These are phyloP conservation scores for Acanthamoeba royreba DNA, from an alignment of 208 protist genomes.

Conservation along the genomic window DNA sequence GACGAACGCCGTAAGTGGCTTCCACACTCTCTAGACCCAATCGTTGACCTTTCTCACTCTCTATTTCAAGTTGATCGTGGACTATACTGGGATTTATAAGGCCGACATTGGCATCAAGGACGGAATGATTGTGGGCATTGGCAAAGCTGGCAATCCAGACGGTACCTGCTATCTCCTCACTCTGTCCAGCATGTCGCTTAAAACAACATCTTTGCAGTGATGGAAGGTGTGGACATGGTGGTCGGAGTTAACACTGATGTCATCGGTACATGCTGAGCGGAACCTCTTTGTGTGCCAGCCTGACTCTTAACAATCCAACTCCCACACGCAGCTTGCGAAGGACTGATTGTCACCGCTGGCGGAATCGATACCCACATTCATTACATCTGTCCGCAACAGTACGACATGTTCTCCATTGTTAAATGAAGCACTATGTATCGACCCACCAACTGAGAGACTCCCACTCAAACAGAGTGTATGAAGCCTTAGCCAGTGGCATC, in stretches of 20 bases:
- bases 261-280: background rate
- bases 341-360: conserved; percentile 64
- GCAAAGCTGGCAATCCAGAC: conserved; percentile 75
- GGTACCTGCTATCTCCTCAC: background rate
- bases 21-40: too few relatives aligned
- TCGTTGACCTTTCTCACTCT: too few relatives aligned
- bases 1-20: conserved; percentile 58
- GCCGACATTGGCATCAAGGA: conserved; percentile 67
- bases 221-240: conserved; percentile 43
- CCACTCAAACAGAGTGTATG: background rate
- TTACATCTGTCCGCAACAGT: conserved; percentile 73
- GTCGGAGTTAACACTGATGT: conserved; percentile 48
- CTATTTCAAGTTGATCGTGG: conserved; percentile 64
- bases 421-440: too few relatives aligned
- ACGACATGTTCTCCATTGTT: too few relatives aligned
- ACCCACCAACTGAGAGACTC: background rate
- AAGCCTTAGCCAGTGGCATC: conserved; percentile 59
- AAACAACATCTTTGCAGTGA: background rate
- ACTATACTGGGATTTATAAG: conserved; percentile 64
- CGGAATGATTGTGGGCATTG: conserved; percentile 62
- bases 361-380: conserved; percentile 73
- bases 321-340: background rate
- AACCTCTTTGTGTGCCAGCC: background rate
- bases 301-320: background rate
- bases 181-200: background rate